Conservation (phyloP, 306 rosid species). For the Prunus dulcis region DNA sequence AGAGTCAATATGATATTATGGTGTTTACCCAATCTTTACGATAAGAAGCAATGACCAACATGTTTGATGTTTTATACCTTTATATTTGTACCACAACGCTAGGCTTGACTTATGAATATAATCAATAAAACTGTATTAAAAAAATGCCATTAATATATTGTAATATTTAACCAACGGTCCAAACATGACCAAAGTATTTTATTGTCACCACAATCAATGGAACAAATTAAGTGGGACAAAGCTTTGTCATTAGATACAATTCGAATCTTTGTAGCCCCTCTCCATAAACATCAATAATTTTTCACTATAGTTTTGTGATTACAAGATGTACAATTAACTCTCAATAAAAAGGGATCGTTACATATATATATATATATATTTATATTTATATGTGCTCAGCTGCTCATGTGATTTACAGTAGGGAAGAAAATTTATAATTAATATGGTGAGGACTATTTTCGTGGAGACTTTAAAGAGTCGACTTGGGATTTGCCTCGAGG, state of each 20-base stretch:
- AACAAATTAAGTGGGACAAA: background rate
- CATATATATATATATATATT: background rate
- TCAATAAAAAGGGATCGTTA: background rate
- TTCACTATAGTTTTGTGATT: background rate
- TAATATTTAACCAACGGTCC: background rate
- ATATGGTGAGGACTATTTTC: background rate
- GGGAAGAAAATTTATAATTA: background rate
- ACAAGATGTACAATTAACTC: conserved; percentile 20
- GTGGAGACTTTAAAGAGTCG: conserved; percentile 54
- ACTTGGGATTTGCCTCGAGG: conserved; percentile 85
- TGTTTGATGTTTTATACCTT: too few relatives aligned
- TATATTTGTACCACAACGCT: too few relatives aligned
- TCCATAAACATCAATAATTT: background rate
- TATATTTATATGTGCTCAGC: too few relatives aligned
- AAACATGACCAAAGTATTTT: background rate
- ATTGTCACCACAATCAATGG: background rate
- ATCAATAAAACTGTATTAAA: too few relatives aligned
- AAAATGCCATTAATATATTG: background rate
- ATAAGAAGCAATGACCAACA: too few relatives aligned
- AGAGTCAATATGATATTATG: too few relatives aligned
- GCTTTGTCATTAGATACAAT: background rate
- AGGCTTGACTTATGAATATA: background rate
- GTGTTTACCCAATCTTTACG: too few relatives aligned
- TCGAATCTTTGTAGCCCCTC: background rate
- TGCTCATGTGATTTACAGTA: conserved; percentile 13